These are phyloP conservation scores for Psidium friedrichsthalianum DNA, from an alignment of 345 rosid genomes.

Conservation along the genomic window DNA sequence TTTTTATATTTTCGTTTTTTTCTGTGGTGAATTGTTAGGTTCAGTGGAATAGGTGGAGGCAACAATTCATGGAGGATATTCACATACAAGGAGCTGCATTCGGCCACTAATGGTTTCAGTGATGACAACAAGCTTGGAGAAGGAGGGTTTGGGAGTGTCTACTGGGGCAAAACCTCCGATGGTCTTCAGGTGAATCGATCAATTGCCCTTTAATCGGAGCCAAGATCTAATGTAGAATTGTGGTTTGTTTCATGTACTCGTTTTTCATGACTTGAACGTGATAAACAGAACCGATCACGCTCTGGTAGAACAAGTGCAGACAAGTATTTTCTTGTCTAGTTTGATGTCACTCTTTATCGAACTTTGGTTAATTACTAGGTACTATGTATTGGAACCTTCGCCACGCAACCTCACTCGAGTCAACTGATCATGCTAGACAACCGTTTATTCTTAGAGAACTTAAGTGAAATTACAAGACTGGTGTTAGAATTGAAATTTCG, in stretches of 20 bases:
- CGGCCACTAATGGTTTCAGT: conserved; percentile 61
- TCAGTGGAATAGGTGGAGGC: conserved; percentile 9
- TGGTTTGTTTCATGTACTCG: neutral
- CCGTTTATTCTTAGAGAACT: neutral
- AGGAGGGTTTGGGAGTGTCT: conserved; percentile 66
- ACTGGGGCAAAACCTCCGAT: conserved; percentile 61
- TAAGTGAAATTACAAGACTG: neutral
- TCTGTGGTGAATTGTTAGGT: neutral
- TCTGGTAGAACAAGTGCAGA: neutral
- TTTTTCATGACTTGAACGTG: neutral
- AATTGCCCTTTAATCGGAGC: neutral
- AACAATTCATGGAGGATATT: conserved; percentile 52
- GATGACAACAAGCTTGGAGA: conserved; percentile 55
- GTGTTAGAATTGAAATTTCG: neutral
- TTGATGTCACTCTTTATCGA: neutral
- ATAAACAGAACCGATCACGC: neutral
- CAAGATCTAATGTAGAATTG: neutral
- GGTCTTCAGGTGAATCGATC: conserved; percentile 41
- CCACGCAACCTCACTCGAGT: neutral
- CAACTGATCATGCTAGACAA: neutral
- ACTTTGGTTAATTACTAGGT: neutral
- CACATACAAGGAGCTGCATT: conserved; percentile 50
- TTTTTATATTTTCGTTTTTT: neutral
- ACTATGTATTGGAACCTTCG: neutral
- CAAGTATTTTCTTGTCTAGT: neutral